Conservation (phyloP, 2,329 filamentous ascomycete genomes). For the Aphanoascus verrucosus region DNA sequence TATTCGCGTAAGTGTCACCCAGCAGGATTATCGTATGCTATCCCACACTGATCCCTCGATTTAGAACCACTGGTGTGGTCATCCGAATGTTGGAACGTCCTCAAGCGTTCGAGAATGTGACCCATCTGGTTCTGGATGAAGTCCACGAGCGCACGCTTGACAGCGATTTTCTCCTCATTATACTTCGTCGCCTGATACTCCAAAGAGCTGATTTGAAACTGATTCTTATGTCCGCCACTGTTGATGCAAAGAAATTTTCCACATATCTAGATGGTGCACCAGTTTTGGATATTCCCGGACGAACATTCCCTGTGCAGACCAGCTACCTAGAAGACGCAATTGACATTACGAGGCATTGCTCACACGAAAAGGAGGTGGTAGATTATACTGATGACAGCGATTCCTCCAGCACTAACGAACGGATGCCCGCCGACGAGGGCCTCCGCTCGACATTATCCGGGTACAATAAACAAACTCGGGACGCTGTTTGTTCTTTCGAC, state of each 20-base stretch:
- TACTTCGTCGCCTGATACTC: conserved; percentile 70
- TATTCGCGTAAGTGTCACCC: conserved; percentile 60
- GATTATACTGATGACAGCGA: conserved; percentile 34
- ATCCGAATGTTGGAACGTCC: conserved; percentile 92
- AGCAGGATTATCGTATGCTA: conserved; percentile 33
- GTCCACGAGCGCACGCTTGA: conserved; percentile 95
- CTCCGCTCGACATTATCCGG: conserved; percentile 55
- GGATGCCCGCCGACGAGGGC: conserved; percentile 39
- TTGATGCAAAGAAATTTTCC: conserved; percentile 85
- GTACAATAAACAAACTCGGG: conserved; percentile 67
- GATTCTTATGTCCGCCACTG: conserved; percentile 92
- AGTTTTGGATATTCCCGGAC: conserved; percentile 78
- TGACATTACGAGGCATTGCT: conserved; percentile 65
- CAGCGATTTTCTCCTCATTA: conserved; percentile 88
- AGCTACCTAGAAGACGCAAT: conserved; percentile 87
- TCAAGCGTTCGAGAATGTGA: conserved; percentile 76
- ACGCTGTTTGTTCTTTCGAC: conserved; percentile 65
- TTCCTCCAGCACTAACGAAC: conserved; percentile 33
- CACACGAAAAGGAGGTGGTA: conserved; percentile 49
- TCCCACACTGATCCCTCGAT: neutral
- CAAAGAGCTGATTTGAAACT: conserved; percentile 77
- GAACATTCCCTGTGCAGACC: conserved; percentile 84
- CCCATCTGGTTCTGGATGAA: conserved; percentile 91
- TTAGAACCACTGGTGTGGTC: conserved; percentile 64
- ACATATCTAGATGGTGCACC: conserved; percentile 77